These are phyloP conservation scores for Starmerella apicola DNA, from an alignment of 805 yeast genomes.

Conservation along the genomic window DNA sequence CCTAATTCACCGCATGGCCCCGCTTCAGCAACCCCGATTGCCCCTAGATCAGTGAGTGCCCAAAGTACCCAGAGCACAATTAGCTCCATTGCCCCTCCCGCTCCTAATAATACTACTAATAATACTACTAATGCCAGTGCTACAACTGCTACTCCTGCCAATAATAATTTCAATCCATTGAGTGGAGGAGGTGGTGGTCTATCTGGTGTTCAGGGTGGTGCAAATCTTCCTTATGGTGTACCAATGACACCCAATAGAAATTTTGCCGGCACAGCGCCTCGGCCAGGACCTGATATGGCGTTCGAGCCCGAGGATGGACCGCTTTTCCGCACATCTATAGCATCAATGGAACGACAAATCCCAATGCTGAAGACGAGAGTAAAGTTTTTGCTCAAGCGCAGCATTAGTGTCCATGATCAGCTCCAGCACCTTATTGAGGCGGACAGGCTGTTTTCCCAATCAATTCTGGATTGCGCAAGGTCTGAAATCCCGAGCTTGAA, in stretches of 20 bases:
- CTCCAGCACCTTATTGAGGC: conserved; percentile 28
- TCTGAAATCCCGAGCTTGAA: conserved; percentile 26
- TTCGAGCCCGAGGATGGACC: conserved; percentile 36
- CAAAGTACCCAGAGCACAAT: too few species aligned
- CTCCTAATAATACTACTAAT: neutral
- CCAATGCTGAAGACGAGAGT: conserved; percentile 26
- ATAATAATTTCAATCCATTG: neutral
- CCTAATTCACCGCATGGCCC: neutral
- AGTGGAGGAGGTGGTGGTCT: neutral
- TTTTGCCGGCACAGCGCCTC: conserved; percentile 11
- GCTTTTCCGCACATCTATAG: conserved; percentile 32
- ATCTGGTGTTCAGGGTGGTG: neutral
- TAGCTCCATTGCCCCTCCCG: neutral
- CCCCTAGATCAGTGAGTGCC: too few species aligned
- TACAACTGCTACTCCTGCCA: neutral
- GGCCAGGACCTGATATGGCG: conserved; percentile 24
- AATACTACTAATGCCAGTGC: neutral
- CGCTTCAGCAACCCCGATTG: neutral
- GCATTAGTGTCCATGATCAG: conserved; percentile 25
- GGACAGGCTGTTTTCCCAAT: conserved; percentile 24
- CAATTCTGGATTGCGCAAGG: conserved; percentile 26
- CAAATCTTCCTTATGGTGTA: conserved; percentile 10
- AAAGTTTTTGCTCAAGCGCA: conserved; percentile 30
- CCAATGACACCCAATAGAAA: conserved; percentile 6
- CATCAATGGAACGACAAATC: conserved; percentile 29